phyloP scores from a whole-genome alignment of 768 basidiomycete genomes.

The Multifurca ochricompacta region DNA sequence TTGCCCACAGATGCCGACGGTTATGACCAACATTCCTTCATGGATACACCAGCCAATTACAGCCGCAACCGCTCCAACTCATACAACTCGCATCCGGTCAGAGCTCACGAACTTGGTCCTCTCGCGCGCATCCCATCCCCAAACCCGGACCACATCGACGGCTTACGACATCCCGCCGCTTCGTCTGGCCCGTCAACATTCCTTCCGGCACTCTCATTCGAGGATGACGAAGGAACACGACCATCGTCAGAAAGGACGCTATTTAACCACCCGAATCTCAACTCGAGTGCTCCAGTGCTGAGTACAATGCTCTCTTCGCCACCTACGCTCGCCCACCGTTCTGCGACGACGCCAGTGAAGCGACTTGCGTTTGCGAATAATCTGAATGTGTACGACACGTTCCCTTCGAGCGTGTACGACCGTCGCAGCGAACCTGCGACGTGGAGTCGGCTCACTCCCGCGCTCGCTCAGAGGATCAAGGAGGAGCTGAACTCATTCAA shows the following conservation, averaged over 20 bases:
- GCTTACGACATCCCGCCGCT: constrained; percentile 53
- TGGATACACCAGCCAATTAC: constrained; percentile 35
- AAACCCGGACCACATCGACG: constrained; percentile 82
- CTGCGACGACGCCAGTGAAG: constrained; percentile 63
- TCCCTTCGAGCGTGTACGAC: constrained; percentile 85
- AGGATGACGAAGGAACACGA: constrained; percentile 32
- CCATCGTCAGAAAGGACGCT: constrained; percentile 42
- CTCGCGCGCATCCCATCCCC: constrained; percentile 76
- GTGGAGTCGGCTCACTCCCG: constrained; percentile 92
- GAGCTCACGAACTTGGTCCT: constrained; percentile 58
- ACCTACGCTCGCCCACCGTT: constrained; percentile 59
- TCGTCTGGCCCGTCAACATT: constrained; percentile 24
- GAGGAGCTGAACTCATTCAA: constrained; percentile 98
- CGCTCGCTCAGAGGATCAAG: constrained; percentile 93
- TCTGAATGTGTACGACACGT: constrained; percentile 95
- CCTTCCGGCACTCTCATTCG: constrained; percentile 54
- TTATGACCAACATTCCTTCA: constrained; percentile 57
- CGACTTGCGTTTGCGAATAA: constrained; percentile 84
- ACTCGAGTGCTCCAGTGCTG: constrained; percentile 86
- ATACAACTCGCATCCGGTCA: constrained; percentile 49
- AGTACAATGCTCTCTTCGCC: constrained; percentile 44
- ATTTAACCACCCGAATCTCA: constrained; percentile 63
- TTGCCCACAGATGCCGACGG: constrained; percentile 51
- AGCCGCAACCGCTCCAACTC: constrained; percentile 75
- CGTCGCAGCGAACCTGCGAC: constrained; percentile 93